Evolutionary conservation across 768 basidiomycete genomes (phyloP).

Genomic region (Glaciozyma martinii): DNA sequence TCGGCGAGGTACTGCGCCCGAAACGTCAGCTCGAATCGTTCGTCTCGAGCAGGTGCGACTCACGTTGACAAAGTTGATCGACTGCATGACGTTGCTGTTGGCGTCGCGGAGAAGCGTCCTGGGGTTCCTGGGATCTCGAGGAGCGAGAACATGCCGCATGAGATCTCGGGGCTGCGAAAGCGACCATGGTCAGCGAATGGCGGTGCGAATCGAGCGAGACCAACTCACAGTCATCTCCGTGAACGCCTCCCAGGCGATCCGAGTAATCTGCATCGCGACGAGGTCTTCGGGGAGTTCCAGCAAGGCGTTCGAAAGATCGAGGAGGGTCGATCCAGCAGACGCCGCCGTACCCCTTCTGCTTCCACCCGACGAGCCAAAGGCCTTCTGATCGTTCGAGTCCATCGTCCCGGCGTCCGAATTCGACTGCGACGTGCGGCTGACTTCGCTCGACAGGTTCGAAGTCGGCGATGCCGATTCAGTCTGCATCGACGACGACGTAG

Average conservation of each 20-base stretch:
- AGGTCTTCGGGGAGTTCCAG: conserved; percentile 23
- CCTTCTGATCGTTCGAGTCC: conserved; percentile 11
- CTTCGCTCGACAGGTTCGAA: neutral
- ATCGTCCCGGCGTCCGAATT: conserved; percentile 6
- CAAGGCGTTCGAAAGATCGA: conserved; percentile 28
- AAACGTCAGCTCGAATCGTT: neutral
- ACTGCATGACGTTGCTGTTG: conserved; percentile 25
- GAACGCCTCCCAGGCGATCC: conserved; percentile 33
- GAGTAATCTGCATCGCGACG: conserved; percentile 32
- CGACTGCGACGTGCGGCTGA: neutral
- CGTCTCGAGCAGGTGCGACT: no score
- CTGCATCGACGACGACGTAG: neutral
- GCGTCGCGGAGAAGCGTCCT: conserved; percentile 15
- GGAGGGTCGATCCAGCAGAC: neutral
- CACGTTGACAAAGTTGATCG: conserved; percentile 34
- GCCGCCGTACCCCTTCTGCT: neutral
- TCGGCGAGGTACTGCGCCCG: conserved; percentile 12
- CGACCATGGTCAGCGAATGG: neutral
- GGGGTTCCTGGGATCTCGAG: conserved; percentile 31
- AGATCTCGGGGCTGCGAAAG: conserved; percentile 33
- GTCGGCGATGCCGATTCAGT: neutral
- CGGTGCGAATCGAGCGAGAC: no score
- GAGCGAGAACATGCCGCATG: conserved; percentile 34
- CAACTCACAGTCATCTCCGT: conserved; percentile 26
- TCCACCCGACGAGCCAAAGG: neutral